Evolutionary conservation across 257 asterid species (phyloP), one percentile per base, ranked within the genome.

Genomic region (Scutellaria baicalensis): DNA sequence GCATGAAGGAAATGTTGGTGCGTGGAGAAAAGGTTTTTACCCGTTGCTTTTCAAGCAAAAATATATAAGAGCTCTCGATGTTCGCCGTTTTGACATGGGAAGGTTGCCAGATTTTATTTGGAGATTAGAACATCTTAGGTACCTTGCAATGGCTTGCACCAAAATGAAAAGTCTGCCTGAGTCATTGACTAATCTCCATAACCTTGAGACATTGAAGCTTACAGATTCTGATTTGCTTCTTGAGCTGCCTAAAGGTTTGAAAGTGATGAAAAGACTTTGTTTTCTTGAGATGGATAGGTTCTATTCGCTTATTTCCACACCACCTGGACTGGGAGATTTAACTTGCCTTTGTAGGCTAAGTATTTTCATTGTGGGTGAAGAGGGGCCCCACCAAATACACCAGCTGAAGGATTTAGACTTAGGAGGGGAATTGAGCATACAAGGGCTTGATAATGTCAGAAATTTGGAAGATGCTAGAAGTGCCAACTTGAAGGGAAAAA

Each of bases 171-270:
- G 13, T 21, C 40, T 68, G 16, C 66, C 79, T 1, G 75, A 61
- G 40, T 75, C 75, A 17, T 9, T 75, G n/a, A 68, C 75, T 42
- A 8, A 38, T n/a, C 79, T 75, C 44, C 33, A 11, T 31, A 68
- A 75, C 50, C 75, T 75, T 50, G 71, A 68, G 60, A 75, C 75
- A 9, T 68, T 75, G 79, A 60, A 75, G 59, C 79, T 68, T 61
- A 14, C 0, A 6, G 0, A 42, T 12, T 50, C 75, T 12, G 0
- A 0, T 0, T 0, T 1, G 6, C 79, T 68, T 33, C 45, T 27
- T 44, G 50, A 43, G 71, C 54, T 75, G 35, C 79, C 82, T 36
- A 55, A 68, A 68, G 42, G 68, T 44, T 43, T 72, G 69, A 72
- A 62, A 12, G 8, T 23, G 14, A 62, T 72, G 75, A 72, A 72